Evolutionary conservation across 306 rosid species (phyloP), one percentile per base, ranked within the genome.

Genomic region (Ammopiptanthus mongolicus): DNA sequence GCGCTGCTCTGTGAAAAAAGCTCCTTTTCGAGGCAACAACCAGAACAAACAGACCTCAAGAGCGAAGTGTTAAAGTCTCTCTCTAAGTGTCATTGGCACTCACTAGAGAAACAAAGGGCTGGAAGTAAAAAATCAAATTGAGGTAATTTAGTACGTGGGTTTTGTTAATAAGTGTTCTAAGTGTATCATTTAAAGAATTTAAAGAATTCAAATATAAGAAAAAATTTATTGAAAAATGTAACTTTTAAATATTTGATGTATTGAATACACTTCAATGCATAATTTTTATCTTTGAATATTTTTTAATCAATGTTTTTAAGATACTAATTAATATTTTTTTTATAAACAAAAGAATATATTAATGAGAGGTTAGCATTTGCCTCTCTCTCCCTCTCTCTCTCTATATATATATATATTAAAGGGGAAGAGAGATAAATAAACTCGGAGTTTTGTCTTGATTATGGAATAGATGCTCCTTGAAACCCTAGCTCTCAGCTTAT

Each of bases 21-120:
- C 81, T 91, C 91, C 79, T 93, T 93, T 87, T 82, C 97, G 92
- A 93, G 98, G 98, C 89, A 91, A 85, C 86, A 86, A 84, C 83
- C 88, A 74, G 85, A 87, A 79, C 88, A 80, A 80, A 83, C 85
- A 77, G 76, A 79, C 89, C 88, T 81, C 84, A 65, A 74, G 55
- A 82, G 66, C 86, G 87, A 86, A 86, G 70, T 55, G 69, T 86
- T 83, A 68, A 84, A 82, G 81, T 63, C 73, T 59, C 85, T 57
- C 74, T 18, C 66, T 65, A 22, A 46, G 71, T 76, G 64, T 42
- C 76, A 53, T 36, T 81, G 82, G 55, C 79, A 80, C 52, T 70
- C 79, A 80, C 52, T 58, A 67, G 78, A 79, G 65, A 76, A 74
- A 73, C 53, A 25, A 29, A 66, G 47, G 57, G 64, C 34, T 46